Percentiles rank a stretch among this genome's conserved stretches.
Evolutionary conservation across 225 moss, liverwort and hornwort species (phyloP).

Genomic region (Sphagnum tenellum): DNA sequence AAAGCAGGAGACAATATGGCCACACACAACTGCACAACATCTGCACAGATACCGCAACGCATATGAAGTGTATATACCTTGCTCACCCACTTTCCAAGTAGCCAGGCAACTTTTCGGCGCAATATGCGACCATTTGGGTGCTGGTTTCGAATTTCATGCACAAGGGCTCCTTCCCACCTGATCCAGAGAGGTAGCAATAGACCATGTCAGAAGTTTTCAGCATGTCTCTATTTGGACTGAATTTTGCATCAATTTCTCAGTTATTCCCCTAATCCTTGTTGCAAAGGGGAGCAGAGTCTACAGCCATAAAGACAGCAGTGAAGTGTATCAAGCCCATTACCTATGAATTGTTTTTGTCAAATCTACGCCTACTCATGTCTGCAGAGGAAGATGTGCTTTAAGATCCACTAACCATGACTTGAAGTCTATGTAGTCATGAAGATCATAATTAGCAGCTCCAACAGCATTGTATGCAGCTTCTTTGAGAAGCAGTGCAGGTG

Average conservation of each 20-base stretch:
- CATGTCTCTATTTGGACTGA: too few species aligned
- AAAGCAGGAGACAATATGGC: background rate
- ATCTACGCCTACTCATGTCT: too few species aligned
- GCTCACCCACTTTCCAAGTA: conserved; percentile 98
- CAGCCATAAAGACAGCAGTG: too few species aligned
- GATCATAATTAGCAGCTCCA: conserved; percentile 92
- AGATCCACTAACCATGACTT: conserved; percentile 67
- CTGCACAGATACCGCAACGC: too few species aligned
- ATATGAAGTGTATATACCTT: conserved; percentile 37
- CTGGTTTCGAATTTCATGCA: conserved; percentile 77
- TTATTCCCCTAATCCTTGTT: too few species aligned
- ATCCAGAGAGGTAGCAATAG: background rate
- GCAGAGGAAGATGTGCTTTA: background rate
- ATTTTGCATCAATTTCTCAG: background rate
- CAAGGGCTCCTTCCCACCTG: conserved; percentile 91
- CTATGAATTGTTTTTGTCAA: too few species aligned
- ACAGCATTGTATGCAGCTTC: conserved; percentile 96
- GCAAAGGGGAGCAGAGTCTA: too few species aligned
- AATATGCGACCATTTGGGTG: conserved; percentile 94
- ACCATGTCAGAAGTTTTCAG: too few species aligned
- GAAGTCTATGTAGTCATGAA: conserved; percentile 96
- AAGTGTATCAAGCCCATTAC: too few species aligned
- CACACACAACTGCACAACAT: background rate
- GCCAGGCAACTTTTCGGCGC: conserved; percentile 87
- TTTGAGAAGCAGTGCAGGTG: conserved; percentile 72